phyloP scores from a whole-genome alignment of 2,329 filamentous ascomycete genomes.

The Plenodomus lindquistii region DNA sequence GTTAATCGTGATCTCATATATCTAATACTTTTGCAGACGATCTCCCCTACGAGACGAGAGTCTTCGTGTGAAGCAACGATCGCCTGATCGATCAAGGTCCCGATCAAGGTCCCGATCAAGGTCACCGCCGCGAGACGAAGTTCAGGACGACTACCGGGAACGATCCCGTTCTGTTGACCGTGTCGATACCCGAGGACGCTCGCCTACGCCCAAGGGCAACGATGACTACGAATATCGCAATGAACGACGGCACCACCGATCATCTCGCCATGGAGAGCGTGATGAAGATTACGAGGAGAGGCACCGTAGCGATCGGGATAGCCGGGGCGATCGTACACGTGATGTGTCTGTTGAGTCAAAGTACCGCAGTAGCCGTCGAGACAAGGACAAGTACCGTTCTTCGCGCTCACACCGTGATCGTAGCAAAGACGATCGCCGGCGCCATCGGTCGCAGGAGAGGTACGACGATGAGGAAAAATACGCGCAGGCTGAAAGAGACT shows the following conservation, averaged over 20 bases:
- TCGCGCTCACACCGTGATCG: conserved; percentile 53
- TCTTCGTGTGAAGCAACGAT: conserved; percentile 41
- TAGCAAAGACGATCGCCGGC: conserved; percentile 50
- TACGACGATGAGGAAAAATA: conserved; percentile 37
- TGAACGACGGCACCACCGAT: conserved; percentile 53
- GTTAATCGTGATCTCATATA: not conserved
- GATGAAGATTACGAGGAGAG: conserved; percentile 45
- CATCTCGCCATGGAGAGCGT: conserved; percentile 47
- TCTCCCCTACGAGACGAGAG: conserved; percentile 41
- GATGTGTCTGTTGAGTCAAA: conserved; percentile 66
- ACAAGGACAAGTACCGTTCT: conserved; percentile 49
- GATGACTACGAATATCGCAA: conserved; percentile 42
- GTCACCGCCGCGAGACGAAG: conserved; percentile 38
- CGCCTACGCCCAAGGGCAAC: conserved; percentile 48
- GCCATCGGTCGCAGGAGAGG: conserved; percentile 46
- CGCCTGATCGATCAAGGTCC: conserved; percentile 39
- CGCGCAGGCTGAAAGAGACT: conserved; percentile 31
- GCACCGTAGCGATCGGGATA: conserved; percentile 55
- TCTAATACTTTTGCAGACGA: conserved; percentile 17
- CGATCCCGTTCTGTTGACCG: conserved; percentile 37
- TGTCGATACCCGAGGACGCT: conserved; percentile 57
- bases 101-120: conserved; percentile 47
- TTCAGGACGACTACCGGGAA: conserved; percentile 19
- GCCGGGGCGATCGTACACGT: conserved; percentile 59
- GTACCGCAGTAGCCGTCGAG: conserved; percentile 62